These are phyloP conservation scores for Tinospora cordifolia DNA, from an alignment of 164 flowering plant species.

Conservation along the genomic window DNA sequence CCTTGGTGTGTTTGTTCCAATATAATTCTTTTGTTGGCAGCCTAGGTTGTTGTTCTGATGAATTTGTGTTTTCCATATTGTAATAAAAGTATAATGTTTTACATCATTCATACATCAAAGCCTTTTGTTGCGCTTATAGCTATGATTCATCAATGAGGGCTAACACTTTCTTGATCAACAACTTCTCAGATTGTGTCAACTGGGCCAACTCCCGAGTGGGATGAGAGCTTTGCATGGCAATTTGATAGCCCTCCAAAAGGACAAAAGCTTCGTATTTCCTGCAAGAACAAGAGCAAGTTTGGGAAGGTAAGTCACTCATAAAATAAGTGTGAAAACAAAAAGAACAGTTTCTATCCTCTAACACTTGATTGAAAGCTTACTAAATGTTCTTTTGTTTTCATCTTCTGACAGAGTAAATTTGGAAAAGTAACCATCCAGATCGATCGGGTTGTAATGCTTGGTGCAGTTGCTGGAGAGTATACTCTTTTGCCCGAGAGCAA, in stretches of 20 bases:
- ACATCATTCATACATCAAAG: neutral
- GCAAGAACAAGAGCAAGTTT: conserved; percentile 98
- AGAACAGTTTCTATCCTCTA: neutral
- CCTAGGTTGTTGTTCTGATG: neutral
- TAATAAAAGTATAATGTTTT: neutral
- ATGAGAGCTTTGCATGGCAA: conserved; percentile 87
- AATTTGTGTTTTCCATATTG: neutral
- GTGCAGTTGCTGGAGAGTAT: conserved; percentile 92
- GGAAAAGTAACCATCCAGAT: conserved; percentile 98
- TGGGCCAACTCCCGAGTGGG: conserved; percentile 95
- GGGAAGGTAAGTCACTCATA: conserved; percentile 61
- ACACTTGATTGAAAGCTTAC: neutral
- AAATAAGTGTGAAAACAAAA: neutral
- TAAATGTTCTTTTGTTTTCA: conserved; percentile 6
- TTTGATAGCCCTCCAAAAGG: conserved; percentile 98
- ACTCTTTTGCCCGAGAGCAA: conserved; percentile 80
- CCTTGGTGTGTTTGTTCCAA: no score
- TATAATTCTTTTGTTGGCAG: neutral
- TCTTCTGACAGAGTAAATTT: conserved; percentile 62
- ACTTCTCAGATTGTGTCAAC: conserved; percentile 66
- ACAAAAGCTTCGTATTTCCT: conserved; percentile 94
- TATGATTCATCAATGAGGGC: neutral
- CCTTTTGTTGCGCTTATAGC: neutral
- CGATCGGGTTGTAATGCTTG: conserved; percentile 89
- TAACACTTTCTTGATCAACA: neutral